Evolutionary conservation across 208 protist genomes (phyloP).

Genomic region (Novymonas esmeraldas): DNA sequence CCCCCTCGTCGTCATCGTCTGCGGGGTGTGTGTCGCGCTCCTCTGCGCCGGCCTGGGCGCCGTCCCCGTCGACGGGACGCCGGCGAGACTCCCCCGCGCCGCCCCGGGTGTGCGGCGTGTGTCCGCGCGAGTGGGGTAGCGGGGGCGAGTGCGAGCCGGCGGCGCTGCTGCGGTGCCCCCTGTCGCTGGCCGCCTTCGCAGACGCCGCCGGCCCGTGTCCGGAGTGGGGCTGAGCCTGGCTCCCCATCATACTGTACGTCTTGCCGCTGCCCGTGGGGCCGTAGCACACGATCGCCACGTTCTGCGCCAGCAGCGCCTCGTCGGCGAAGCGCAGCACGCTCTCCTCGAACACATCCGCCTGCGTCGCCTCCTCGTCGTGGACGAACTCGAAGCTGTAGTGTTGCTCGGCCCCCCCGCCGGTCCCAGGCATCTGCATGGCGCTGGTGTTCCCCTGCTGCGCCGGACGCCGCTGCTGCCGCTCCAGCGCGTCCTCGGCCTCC

Average conservation of each 20-base stretch:
- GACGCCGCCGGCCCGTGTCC: background rate
- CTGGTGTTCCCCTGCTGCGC: slow-evolving; percentile 7
- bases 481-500: background rate
- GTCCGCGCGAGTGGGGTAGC: background rate
- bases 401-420: slow-evolving; percentile 44
- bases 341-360: slow-evolving; percentile 91
- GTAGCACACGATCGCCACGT: slow-evolving; percentile 85
- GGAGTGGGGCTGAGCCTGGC: slow-evolving; percentile 10
- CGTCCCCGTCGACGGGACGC: slow-evolving; percentile 7
- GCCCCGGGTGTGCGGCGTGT: background rate
- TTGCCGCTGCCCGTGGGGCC: slow-evolving; percentile 90
- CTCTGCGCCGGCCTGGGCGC: background rate
- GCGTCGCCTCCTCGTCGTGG: slow-evolving; percentile 78
- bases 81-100: slow-evolving; percentile 1
- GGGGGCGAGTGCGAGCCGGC: background rate
- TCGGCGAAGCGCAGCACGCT: slow-evolving; percentile 83
- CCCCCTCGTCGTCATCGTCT: slow-evolving; percentile 17
- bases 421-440: slow-evolving; percentile 3
- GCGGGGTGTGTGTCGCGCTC: slow-evolving; percentile 5
- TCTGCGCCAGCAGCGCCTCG: slow-evolving; percentile 83
- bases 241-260: slow-evolving; percentile 92
- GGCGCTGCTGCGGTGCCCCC: background rate
- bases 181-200: background rate
- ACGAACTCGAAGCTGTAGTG: slow-evolving; percentile 89
- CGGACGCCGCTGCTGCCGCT: slow-evolving; percentile 1